Base-by-base conservation (phyloP, 2,329 filamentous ascomycete species). In the Alternaria burnsii region DNA sequence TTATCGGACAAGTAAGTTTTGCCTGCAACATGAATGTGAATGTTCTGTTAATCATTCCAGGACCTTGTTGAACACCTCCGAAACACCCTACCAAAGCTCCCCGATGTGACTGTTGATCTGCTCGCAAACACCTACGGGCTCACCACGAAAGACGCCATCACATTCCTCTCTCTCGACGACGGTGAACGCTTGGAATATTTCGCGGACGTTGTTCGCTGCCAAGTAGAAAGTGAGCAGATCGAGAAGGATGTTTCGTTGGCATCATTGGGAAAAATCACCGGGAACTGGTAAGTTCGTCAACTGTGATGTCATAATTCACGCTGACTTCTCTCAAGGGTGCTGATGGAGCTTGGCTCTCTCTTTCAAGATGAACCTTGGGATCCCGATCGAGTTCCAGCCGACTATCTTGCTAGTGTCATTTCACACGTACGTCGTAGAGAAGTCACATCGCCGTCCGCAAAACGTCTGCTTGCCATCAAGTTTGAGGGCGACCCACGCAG, bases 111-210 rank as follows among this genome's bases (percentile, higher is more conserved):
- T 58, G 76, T 94, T 2, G 81, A 87, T 34, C 82, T 86, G 36
- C 82, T 97, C 3, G 84, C 88, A 1, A 68, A 77, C 6, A 74
- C 76, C n/a, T 93, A 92, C 70, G 87, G 87, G 0, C 82, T 99
- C 12, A 91, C 89, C 0, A 76, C 87, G 8, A 95, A 95, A 74
- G 95, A 99, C 72, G 94, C 94, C 1, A 86, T 91, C 66, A 91
- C 93, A 0, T 82, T 99, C 34, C 84, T 94, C 47, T 85, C 87
- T 8, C 82, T 97, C 1, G 91, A 98, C 64, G 87, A 90, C 55
- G 94, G 94, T 8, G 88, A 88, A 8, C 86, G 94, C 42, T 81
- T 95, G 4, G 89, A 97, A 67, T 97, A 94, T 77, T 96, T 93
- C 72, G 89, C 91, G 72, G 84, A 87, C 26, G 86, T 92, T 0